phyloP scores from a whole-genome alignment of 805 yeast species.

The Brettanomyces nanus region DNA sequence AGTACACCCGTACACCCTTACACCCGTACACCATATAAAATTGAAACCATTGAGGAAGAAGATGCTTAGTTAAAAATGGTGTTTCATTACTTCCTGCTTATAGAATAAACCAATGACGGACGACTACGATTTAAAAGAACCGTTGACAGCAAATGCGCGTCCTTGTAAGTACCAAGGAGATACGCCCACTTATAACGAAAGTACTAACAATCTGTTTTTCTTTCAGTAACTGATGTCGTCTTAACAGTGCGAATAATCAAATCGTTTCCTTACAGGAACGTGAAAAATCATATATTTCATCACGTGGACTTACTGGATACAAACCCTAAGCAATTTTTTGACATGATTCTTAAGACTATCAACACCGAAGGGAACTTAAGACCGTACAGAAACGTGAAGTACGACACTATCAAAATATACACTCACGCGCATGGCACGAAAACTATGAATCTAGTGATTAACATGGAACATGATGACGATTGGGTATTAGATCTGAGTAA shows the following conservation, averaged over 20 bases:
- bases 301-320: slow-evolving; percentile 63
- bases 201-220: neutral
- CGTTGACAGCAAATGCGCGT: slow-evolving; percentile 69
- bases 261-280: slow-evolving; percentile 87
- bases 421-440: slow-evolving; percentile 94
- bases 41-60: too few relatives aligned
- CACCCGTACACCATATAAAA: too few relatives aligned
- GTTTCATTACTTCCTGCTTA: too few relatives aligned
- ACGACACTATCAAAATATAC: slow-evolving; percentile 76
- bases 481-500: slow-evolving; percentile 47
- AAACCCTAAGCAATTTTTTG: slow-evolving; percentile 58
- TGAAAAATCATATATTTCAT: slow-evolving; percentile 62
- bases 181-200: too few relatives aligned
- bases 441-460: slow-evolving; percentile 85
- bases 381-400: slow-evolving; percentile 72
- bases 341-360: slow-evolving; percentile 36
- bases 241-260: slow-evolving; percentile 82
- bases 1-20: too few relatives aligned
- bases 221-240: slow-evolving; percentile 50
- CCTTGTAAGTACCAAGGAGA: slow-evolving; percentile 53
- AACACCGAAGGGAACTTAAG: slow-evolving; percentile 58
- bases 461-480: slow-evolving; percentile 67
- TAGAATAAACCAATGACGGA: too few relatives aligned
- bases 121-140: slow-evolving; percentile 48
- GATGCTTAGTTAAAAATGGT: too few relatives aligned